Percentiles rank a stretch among this genome's conserved stretches.
Evolutionary conservation across 192 early-diverging fungal genomes (phyloP).

Genomic region (Lunasporangiospora selenospora): DNA sequence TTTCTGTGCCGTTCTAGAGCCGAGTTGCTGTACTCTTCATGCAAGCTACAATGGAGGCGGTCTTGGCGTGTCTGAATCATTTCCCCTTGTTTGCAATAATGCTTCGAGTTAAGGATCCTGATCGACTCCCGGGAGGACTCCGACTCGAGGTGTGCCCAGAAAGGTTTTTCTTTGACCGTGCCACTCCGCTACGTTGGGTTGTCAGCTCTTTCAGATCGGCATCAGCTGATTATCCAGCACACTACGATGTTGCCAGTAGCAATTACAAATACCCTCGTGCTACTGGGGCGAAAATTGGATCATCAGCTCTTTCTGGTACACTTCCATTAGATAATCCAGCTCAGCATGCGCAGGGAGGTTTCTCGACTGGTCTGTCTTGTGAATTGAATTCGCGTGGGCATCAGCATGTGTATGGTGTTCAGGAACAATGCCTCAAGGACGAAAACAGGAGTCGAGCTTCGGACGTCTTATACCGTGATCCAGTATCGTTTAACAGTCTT

Average conservation of each 20-base stretch:
- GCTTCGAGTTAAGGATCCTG: conserved; percentile 86
- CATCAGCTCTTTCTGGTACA: too few species aligned
- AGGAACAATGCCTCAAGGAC: too few species aligned
- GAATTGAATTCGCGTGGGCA: too few species aligned
- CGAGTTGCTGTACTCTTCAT: conserved; percentile 82
- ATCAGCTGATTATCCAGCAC: not conserved
- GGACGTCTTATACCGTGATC: too few species aligned
- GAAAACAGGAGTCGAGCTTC: too few species aligned
- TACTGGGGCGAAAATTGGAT: too few species aligned
- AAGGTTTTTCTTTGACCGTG: conserved; percentile 29
- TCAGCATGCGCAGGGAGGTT: too few species aligned
- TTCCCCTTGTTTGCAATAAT: conserved; percentile 96
- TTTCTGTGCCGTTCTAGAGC: conserved; percentile 54
- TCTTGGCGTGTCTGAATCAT: conserved; percentile 92
- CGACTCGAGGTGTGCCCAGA: conserved; percentile 30
- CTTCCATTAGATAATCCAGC: too few species aligned
- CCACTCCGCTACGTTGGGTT: conserved; percentile 27
- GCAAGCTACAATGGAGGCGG: conserved; percentile 83
- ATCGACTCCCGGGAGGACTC: conserved; percentile 80
- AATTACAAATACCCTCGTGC: too few species aligned
- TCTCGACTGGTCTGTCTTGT: too few species aligned
- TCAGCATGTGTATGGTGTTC: too few species aligned
- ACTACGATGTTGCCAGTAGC: too few species aligned
- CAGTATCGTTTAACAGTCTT: not conserved
- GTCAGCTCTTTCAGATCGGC: conserved; percentile 22